A percentile compares a stretch with the other conserved stretches of the same genome.
Conservation (phyloP, 2,329 filamentous ascomycete genomes). For the Apiospora rasikravindrae region DNA sequence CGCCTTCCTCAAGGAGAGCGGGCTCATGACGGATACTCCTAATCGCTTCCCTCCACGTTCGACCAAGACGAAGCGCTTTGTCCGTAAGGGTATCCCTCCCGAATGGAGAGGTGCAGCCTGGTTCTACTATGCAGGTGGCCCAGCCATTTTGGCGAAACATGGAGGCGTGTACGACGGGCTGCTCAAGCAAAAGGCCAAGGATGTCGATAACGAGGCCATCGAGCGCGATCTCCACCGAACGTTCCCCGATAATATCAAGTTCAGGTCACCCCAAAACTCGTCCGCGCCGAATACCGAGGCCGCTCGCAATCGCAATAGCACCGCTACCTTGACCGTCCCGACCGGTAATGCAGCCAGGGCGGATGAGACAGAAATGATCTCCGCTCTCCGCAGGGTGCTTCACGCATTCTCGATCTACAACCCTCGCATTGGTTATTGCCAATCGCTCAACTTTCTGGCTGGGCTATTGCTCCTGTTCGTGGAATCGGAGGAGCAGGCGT, state of each 20-base stretch:
- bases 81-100: constrained; percentile 91
- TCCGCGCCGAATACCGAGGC: constrained; percentile 39
- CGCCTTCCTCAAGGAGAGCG: constrained; percentile 75
- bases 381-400: constrained; percentile 81
- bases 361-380: constrained; percentile 77
- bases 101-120: constrained; percentile 95
- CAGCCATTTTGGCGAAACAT: constrained; percentile 76
- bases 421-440: constrained; percentile 91
- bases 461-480: constrained; percentile 89
- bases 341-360: constrained; percentile 35
- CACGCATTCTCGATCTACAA: constrained; percentile 92
- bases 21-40: constrained; percentile 73
- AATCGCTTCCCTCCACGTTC: constrained; percentile 80
- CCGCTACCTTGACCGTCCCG: constrained; percentile 42
- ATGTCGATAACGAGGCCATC: constrained; percentile 84
- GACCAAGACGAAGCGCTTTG: constrained; percentile 85
- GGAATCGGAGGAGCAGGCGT: constrained; percentile 84
- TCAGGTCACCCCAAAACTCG: constrained; percentile 65
- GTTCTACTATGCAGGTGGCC: constrained; percentile 95
- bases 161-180: constrained; percentile 77
- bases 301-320: constrained; percentile 41
- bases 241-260: constrained; percentile 91
- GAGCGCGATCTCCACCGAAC: constrained; percentile 93
- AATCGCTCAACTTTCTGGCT: constrained; percentile 93
- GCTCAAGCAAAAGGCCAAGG: constrained; percentile 67